Base-by-base conservation (phyloP, 495 filamentous ascomycete species). In the Aspergillus funiculosus region DNA sequence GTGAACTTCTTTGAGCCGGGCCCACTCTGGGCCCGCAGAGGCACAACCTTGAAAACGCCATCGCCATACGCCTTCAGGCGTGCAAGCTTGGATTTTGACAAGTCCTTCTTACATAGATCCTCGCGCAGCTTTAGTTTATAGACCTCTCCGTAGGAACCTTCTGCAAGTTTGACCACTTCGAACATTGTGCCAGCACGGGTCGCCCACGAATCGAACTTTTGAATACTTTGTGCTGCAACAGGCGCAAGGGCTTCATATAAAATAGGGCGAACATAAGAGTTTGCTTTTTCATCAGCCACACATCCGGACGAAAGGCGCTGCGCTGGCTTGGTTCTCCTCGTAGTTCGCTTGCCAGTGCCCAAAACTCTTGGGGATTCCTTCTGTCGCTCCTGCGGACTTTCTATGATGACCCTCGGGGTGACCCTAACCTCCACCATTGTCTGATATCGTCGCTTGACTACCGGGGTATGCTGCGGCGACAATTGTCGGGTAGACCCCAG, bases 81-180 rank as follows among this genome's bases (percentile, higher is more conserved):
- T 2, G 64, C 68, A 17, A 71, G 34, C 37, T 63, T 66, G 0
- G 71, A 69, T 36, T 66, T 70, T 1, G 69, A 71, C 17, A 68
- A 65, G 21, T 62, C 62, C 15, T 62, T 61, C 20, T 66, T 57
- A 35, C 47, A 62, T 4, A 62, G 37, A 36, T 71, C 66, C 14
- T 66, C 61, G 11, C 61, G 66, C 21, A 74, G 39, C 25, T 60
- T 61, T 5, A 76, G 59, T 15, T 72, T 69, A 48, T 76, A 73
- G 4, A 78, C 73, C 37, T 74, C 71, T 42, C 71, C 74, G 39
- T 74, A 78, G 5, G 72, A 74, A 8, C 74, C 74, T 35, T 76
- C 69, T 10, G 72, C 73, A 7, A 78, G 56, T 42, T 77, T 76
- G 4, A 60, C 64, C 15, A 76, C 64, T 22, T 64, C 53, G 20